These are phyloP conservation scores for Avena insularis DNA, from an alignment of 176 grass and related monocot genomes.

Conservation along the genomic window DNA sequence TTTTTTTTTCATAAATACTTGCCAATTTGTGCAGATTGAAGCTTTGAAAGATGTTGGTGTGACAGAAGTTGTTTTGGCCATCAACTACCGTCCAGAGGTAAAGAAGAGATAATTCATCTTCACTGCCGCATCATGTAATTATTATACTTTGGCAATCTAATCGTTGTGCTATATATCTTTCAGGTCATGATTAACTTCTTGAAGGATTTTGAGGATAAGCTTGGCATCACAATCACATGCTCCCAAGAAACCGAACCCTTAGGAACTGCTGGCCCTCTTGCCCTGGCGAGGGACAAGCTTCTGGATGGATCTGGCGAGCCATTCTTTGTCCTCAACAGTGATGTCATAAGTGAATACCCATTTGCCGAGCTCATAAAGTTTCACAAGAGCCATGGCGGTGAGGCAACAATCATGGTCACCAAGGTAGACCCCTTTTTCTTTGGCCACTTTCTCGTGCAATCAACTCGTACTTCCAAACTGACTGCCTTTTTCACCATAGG, in stretches of 20 bases:
- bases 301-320: conserved; percentile 76
- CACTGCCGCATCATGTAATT: too few relatives aligned
- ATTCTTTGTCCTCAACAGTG: conserved; percentile 94
- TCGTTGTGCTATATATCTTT: conserved; percentile 26
- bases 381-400: conserved; percentile 79
- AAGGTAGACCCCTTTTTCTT: conserved; percentile 60
- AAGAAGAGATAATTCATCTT: not conserved
- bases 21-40: conserved; percentile 65
- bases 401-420: conserved; percentile 96
- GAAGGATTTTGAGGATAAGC: conserved; percentile 91
- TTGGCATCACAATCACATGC: conserved; percentile 94
- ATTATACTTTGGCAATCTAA: conserved; percentile 21
- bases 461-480: not conserved
- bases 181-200: conserved; percentile 97
- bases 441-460: conserved; percentile 17
- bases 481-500: conserved; percentile 50
- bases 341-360: conserved; percentile 95
- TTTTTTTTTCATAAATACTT: conserved; percentile 10
- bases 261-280: conserved; percentile 89
- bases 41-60: conserved; percentile 89
- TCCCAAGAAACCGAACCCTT: conserved; percentile 95
- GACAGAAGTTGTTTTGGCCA: conserved; percentile 87
- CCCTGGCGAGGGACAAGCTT: conserved; percentile 91
- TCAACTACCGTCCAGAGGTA: conserved; percentile 95
- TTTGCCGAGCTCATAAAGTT: conserved; percentile 86